These are phyloP conservation scores for Tetrahymena borealis DNA, from an alignment of 73 alveolate species.

Conservation along the genomic window DNA sequence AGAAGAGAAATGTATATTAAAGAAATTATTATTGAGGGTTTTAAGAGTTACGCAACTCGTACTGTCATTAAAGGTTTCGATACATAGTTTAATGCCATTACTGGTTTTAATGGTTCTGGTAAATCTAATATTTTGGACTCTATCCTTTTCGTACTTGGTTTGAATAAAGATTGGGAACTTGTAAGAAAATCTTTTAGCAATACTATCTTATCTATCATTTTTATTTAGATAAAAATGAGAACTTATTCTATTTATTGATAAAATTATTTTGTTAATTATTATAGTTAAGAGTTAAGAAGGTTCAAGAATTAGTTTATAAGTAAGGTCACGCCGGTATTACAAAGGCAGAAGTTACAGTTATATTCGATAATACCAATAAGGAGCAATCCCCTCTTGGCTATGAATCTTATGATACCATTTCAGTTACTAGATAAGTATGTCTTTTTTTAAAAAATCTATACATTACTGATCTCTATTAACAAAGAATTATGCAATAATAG, in stretches of 20 bases:
- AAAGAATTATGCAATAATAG: neutral
- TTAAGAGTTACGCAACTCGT: slow-evolving; percentile 84
- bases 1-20: slow-evolving; percentile 67
- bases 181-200: neutral
- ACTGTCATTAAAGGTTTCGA: slow-evolving; percentile 87
- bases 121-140: slow-evolving; percentile 97
- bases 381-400: slow-evolving; percentile 60
- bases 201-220: neutral
- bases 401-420: slow-evolving; percentile 48
- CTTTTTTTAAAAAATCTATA: neutral
- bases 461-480: neutral
- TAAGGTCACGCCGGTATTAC: slow-evolving; percentile 96
- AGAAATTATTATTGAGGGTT: slow-evolving; percentile 81
- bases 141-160: slow-evolving; percentile 93
- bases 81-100: slow-evolving; percentile 97
- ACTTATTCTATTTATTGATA: neutral
- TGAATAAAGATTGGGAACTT: slow-evolving; percentile 36
- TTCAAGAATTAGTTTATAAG: slow-evolving; percentile 95
- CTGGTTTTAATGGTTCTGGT: slow-evolving; percentile 98
- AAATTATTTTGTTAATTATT: slow-evolving; percentile 59
- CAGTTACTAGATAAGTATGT: slow-evolving; percentile 34
- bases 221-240: neutral
- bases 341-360: slow-evolving; percentile 96
- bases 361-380: slow-evolving; percentile 92
- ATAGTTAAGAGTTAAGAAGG: slow-evolving; percentile 88